Evolutionary conservation across 2,329 filamentous ascomycete species (phyloP).

Genomic region (Thelonectria rubi): DNA sequence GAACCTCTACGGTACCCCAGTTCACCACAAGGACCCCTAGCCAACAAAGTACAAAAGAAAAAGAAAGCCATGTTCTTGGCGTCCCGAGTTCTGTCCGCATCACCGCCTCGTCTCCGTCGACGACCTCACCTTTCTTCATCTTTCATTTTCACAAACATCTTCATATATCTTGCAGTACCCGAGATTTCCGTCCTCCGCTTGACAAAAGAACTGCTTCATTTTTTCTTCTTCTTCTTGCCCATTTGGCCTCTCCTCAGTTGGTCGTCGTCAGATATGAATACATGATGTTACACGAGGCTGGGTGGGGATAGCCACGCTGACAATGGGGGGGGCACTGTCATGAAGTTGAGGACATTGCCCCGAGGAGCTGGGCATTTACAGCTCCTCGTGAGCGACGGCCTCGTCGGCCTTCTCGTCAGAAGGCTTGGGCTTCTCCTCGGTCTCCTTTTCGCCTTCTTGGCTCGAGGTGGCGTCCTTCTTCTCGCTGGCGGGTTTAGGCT

Average conservation of each 20-base stretch:
- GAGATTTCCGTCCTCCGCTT: conserved; percentile 9
- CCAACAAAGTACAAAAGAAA: conserved; percentile 39
- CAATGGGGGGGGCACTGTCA: background rate
- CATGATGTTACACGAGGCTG: conserved; percentile 39
- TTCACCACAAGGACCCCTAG: conserved; percentile 28
- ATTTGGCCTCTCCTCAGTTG: conserved; percentile 30
- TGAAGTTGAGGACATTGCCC: background rate
- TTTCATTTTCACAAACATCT: conserved; percentile 28
- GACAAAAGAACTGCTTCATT: conserved; percentile 20
- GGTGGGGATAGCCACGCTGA: conserved; percentile 10
- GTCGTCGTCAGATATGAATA: conserved; percentile 42
- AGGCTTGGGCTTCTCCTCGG: conserved; percentile 65
- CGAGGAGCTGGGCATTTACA: conserved; percentile 2
- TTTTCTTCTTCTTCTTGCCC: conserved; percentile 24
- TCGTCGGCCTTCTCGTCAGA: conserved; percentile 68
- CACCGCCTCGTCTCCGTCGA: conserved; percentile 22
- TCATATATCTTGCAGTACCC: conserved; percentile 10
- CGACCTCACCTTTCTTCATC: conserved; percentile 25
- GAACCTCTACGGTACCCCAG: conserved; percentile 10
- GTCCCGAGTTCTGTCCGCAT: conserved; percentile 22
- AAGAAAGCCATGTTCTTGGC: conserved; percentile 30
- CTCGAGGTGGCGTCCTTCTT: conserved; percentile 64
- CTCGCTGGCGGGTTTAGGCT: conserved; percentile 71
- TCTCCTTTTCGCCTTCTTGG: conserved; percentile 44
- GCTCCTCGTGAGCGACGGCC: conserved; percentile 45